Evolutionary conservation across 2,329 filamentous ascomycete species (phyloP).

Genomic region (Aspergillus chevalieri): DNA sequence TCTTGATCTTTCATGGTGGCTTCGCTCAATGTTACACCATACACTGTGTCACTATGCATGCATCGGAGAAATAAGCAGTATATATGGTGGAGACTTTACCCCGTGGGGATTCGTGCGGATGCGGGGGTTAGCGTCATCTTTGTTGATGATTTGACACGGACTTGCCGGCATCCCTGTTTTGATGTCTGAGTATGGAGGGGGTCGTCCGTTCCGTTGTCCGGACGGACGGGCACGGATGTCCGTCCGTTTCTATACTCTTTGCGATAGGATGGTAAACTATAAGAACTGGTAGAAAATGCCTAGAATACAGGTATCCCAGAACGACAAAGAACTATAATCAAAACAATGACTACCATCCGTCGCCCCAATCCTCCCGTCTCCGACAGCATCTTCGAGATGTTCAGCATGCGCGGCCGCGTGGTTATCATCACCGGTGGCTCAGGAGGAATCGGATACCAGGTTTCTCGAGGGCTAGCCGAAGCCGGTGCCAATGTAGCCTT

Average conservation of each 20-base stretch:
- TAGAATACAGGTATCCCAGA: background rate
- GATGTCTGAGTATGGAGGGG: background rate
- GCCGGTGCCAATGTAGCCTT: constrained; percentile 36
- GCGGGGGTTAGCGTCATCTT: background rate
- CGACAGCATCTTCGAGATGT: constrained; percentile 12
- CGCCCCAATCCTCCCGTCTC: constrained; percentile 9
- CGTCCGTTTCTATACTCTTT: background rate
- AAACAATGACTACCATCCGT: constrained; percentile 4
- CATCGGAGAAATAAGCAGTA: background rate
- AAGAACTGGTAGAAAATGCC: background rate
- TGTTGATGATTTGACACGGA: background rate
- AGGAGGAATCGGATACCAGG: constrained; percentile 38
- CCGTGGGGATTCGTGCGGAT: background rate
- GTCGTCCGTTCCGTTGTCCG: background rate
- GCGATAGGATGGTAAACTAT: background rate
- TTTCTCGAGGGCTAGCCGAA: constrained; percentile 39
- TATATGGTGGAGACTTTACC: background rate
- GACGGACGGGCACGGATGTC: background rate
- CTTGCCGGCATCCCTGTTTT: background rate
- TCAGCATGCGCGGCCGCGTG: constrained; percentile 8
- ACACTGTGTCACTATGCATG: background rate
- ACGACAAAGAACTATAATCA: background rate
- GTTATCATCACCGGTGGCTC: constrained; percentile 19
- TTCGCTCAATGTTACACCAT: background rate
- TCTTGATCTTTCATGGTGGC: constrained; percentile 16